Evolutionary conservation across 2,329 filamentous ascomycete species (phyloP).

Genomic region (Colletotrichum lini): DNA sequence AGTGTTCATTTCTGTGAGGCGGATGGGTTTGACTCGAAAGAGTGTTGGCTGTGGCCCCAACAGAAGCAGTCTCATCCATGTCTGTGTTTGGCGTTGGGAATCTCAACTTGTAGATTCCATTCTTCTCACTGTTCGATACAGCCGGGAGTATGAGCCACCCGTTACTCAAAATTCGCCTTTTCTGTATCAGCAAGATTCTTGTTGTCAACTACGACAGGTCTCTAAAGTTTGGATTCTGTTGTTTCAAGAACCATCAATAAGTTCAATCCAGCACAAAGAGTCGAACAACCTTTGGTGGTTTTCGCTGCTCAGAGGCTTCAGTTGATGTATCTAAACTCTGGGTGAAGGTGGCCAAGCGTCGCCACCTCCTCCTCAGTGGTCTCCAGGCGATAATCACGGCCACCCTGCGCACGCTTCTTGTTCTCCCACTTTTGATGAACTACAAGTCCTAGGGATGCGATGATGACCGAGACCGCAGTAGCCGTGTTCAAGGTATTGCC

Average conservation of each 20-base stretch:
- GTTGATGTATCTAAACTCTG: constrained; percentile 48
- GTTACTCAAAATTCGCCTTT: too few relatives aligned
- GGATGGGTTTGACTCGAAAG: too few relatives aligned
- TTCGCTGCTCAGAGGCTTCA: constrained; percentile 16
- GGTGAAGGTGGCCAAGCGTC: constrained; percentile 46
- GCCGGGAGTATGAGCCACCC: too few relatives aligned
- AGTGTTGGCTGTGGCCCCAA: too few relatives aligned
- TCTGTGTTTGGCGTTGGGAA: too few relatives aligned
- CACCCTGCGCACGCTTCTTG: constrained; percentile 46
- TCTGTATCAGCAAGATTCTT: too few relatives aligned
- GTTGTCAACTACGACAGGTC: not conserved
- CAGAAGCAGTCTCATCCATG: too few relatives aligned
- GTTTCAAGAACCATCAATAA: not conserved
- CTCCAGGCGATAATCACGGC: constrained; percentile 46
- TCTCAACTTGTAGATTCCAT: too few relatives aligned
- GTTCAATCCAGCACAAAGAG: not conserved
- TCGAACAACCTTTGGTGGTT: not conserved
- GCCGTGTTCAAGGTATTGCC: constrained; percentile 47
- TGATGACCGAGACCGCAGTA: constrained; percentile 45
- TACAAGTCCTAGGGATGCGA: constrained; percentile 44
- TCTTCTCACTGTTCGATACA: too few relatives aligned
- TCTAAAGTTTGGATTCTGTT: not conserved
- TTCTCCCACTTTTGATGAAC: constrained; percentile 47
- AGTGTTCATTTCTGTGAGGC: too few relatives aligned
- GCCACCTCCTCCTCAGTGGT: constrained; percentile 42